These are phyloP conservation scores for Lyophyllum atratum DNA, from an alignment of 768 basidiomycete genomes.

Conservation along the genomic window DNA sequence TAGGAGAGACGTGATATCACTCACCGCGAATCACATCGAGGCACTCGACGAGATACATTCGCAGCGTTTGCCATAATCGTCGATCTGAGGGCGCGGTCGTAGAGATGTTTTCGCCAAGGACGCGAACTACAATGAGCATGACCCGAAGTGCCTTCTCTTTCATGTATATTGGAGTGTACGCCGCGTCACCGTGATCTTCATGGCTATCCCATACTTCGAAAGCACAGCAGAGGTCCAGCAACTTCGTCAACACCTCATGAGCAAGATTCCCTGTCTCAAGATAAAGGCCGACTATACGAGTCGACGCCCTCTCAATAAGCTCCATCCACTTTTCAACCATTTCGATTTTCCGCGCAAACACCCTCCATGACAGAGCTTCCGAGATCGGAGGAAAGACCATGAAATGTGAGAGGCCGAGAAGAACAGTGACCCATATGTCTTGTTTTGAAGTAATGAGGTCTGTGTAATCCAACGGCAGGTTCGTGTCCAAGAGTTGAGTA, in stretches of 20 bases:
- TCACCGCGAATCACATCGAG: constrained; percentile 43
- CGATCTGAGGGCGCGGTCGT: constrained; percentile 28
- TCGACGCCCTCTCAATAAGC: constrained; percentile 52
- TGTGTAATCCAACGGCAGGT: constrained; percentile 13
- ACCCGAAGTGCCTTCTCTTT: constrained; percentile 47
- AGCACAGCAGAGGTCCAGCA: constrained; percentile 55
- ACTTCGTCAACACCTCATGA: constrained; percentile 47
- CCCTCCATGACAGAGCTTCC: constrained; percentile 49
- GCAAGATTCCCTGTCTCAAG: constrained; percentile 44
- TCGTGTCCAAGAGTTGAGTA: constrained; percentile 17
- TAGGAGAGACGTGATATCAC: constrained; percentile 15
- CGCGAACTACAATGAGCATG: constrained; percentile 46
- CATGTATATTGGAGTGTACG: constrained; percentile 48
- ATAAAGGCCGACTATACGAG: constrained; percentile 53
- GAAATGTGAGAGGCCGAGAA: constrained; percentile 53
- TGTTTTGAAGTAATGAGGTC: constrained; percentile 32
- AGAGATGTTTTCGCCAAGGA: constrained; percentile 40
- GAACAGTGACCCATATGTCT: constrained; percentile 49
- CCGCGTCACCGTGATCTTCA: constrained; percentile 38
- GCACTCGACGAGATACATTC: constrained; percentile 41
- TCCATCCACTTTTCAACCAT: constrained; percentile 57
- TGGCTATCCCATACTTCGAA: constrained; percentile 63
- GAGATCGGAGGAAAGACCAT: constrained; percentile 59
- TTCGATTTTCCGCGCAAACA: constrained; percentile 57
- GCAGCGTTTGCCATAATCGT: constrained; percentile 44